phyloP scores from a whole-genome alignment of 192 early-diverging fungal species.

The Podila verticillata region DNA sequence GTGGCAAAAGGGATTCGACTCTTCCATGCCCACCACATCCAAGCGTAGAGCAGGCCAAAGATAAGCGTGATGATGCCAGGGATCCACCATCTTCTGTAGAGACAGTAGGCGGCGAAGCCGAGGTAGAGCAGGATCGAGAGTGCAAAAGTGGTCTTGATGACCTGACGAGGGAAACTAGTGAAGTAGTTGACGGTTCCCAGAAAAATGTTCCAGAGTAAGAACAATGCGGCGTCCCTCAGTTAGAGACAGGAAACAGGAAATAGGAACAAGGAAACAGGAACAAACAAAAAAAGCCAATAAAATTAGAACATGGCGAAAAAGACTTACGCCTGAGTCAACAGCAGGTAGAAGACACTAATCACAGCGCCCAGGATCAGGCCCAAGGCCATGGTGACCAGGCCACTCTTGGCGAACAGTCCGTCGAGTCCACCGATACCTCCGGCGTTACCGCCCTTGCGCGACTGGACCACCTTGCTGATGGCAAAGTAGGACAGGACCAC shows the following conservation, averaged over 20 bases:
- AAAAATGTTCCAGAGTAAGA: background rate
- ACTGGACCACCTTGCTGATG: conserved; percentile 25
- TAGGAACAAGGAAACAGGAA: background rate
- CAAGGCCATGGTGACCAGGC: conserved; percentile 55
- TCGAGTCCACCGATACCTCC: conserved; percentile 54
- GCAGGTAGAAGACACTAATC: conserved; percentile 65
- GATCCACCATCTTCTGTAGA: conserved; percentile 63
- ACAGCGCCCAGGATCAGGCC: conserved; percentile 56
- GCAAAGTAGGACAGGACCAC: conserved; percentile 39
- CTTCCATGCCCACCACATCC: conserved; percentile 63
- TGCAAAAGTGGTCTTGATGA: conserved; percentile 62
- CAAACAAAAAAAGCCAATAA: background rate
- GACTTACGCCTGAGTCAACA: conserved; percentile 59
- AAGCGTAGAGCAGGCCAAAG: conserved; percentile 63
- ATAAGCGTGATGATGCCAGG: conserved; percentile 60
- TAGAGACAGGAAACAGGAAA: background rate
- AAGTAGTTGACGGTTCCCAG: no score
- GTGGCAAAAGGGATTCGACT: conserved; percentile 41
- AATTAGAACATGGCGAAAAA: background rate
- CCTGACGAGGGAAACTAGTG: conserved; percentile 20
- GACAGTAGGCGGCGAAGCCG: conserved; percentile 63
- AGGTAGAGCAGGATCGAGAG: conserved; percentile 62
- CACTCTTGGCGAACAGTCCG: conserved; percentile 12
- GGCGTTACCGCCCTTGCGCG: conserved; percentile 64
- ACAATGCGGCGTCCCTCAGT: background rate